Evolutionary conservation across 2,329 filamentous ascomycete genomes (phyloP), one percentile per base, ranked within the genome.

Genomic region (Claviceps fusiformis): DNA sequence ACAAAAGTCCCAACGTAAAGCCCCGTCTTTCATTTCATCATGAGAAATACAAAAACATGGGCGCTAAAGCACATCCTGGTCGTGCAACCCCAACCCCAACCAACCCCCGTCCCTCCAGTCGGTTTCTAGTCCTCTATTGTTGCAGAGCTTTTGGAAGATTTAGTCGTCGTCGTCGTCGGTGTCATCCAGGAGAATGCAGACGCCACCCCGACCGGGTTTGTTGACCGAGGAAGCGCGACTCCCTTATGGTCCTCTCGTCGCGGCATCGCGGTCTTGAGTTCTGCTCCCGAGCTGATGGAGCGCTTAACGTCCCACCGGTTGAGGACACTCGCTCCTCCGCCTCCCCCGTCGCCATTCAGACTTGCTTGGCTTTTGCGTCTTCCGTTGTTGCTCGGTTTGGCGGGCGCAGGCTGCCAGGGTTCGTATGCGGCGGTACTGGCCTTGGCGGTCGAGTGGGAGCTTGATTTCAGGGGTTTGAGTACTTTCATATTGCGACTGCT

Each of bases 101-200:
- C 29, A 13, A 15, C 27, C 49, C 33, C 31, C 3, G 0, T 27
- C 17, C 8, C 5, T 10, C 29, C 15, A 24, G 1, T 29, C 41
- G n/a, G 51, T 37, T 39, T 9, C 35, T 37, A 55, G 31, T 54
- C 60, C 15, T 67, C 67, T 29, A 67, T 59, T 5, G 67, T 59
- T 7, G 70, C 61, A 10, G 72, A 64, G 2, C 72, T 56, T 60
- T 68, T 70, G 39, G 64, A 50, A 44, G 65, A 49, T 49, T 75
- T 70, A 52, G n/a, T n/a, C n/a, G n/a, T n/a, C n/a, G 65, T 66
- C 17, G 69, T 66, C 19, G 68, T 60, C 45, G 76, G 71, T 50
- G 87, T 92, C 75, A 96, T 85, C 91, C 91, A 97, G 13, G 87
- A 85, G 72, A 97, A 97, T 3, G 92, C 92, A 56, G 89, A 93